Conservation (phyloP, 805 yeast genomes). For the Hanseniaspora singularis region DNA sequence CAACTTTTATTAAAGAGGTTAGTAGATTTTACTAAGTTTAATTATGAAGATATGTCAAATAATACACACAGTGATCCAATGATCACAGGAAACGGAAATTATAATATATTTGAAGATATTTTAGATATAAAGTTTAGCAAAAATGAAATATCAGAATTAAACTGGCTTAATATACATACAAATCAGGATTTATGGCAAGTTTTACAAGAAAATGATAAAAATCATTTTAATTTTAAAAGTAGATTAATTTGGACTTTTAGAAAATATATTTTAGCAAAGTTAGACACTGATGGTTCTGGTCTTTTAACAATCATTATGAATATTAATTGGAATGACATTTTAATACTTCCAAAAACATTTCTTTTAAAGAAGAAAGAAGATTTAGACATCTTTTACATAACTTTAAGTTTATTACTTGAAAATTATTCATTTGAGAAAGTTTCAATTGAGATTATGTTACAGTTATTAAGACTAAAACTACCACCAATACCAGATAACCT, state of each 20-base stretch:
- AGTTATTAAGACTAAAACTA: constrained; percentile 1
- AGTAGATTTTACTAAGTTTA: constrained; percentile 3
- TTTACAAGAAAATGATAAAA: constrained; percentile 7
- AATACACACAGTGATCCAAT: neutral
- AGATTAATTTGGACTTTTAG: constrained; percentile 7
- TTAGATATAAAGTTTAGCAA: neutral
- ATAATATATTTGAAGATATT: neutral
- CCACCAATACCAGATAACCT: constrained; percentile 1
- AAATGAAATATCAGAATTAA: constrained; percentile 2
- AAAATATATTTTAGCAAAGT: neutral
- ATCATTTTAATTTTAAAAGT: constrained; percentile 1
- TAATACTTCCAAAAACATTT: constrained; percentile 3
- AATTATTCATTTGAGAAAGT: constrained; percentile 6
- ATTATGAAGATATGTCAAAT: neutral
- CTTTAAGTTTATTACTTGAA: neutral
- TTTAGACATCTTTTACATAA: neutral
- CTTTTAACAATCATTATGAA: constrained; percentile 1
- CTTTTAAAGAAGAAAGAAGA: constrained; percentile 1
- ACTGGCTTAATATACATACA: constrained; percentile 5
- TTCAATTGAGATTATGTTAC: constrained; percentile 8
- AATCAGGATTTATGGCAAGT: constrained; percentile 3
- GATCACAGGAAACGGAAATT: neutral
- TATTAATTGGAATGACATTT: constrained; percentile 9
- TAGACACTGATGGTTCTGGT: constrained; percentile 13
- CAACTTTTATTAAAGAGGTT: constrained; percentile 3